Evolutionary conservation across 1,284 basidiomycete genomes (phyloP), one percentile per base, ranked within the genome.

Genomic region (Schizopora paradoxa): DNA sequence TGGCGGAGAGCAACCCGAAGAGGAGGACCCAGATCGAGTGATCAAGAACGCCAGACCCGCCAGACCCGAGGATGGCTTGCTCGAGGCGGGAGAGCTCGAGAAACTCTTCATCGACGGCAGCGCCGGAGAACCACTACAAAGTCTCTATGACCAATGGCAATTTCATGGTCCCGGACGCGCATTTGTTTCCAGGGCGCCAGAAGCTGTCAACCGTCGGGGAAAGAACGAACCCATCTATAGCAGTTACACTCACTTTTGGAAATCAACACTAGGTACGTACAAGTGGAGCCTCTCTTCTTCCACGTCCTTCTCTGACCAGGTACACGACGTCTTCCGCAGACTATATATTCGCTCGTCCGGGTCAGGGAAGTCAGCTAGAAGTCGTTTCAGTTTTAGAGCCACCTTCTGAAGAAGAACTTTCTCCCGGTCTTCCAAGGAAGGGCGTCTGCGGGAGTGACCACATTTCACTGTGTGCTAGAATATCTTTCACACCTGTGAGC

Each of bases 401-500:
- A 6, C 85, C 83, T 50, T 60, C 57, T 14, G 74, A 74, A n/a
- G 67, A 76, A 42, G 74, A 82, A 41, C 71, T 96, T 6, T 73
- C 72, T 5, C 73, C 74, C 6, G 93, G 92, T 6, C 65, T 97
- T 34, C 93, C 93, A n/a, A 73, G 79, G 56, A 78, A 77, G 53
- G 80, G 78, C 13, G 72, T 93, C 21, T 87, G 84, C 54, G 88
- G 87, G 7, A 91, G 88, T 56, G 93, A 97, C 64, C 93, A 97
- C 60, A 71, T 92, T 49, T 84, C 86, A 1, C 72, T 96, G 7
- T 80, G 77, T 33, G 75, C 73, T 4, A 76, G 84, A 22, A 58
- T 66, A 70, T 48, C 58, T 40, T 64, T 67, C 68, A 58, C 47
- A 51, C 33, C 33, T 14, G n/a, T 39, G 18, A n/a, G 40, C 18